A percentile compares a stretch with the other conserved stretches of the same genome.
Evolutionary conservation across 2,329 filamentous ascomycete species (phyloP).

Genomic region (Lithohypha guttulata): DNA sequence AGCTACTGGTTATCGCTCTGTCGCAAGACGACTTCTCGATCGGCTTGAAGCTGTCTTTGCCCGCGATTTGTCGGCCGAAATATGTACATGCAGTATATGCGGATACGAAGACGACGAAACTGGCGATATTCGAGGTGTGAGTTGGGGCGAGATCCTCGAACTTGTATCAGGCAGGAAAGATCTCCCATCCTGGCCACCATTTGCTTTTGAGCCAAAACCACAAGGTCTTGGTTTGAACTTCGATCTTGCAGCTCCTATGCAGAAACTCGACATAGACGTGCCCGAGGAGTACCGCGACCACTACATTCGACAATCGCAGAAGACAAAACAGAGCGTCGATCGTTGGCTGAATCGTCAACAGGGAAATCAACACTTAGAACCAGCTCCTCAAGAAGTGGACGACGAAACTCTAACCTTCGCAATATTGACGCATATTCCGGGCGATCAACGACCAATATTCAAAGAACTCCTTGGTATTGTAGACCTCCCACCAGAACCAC

Average conservation of each 20-base stretch:
- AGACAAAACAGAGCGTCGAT: constrained; percentile 83
- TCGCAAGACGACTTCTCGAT: constrained; percentile 82
- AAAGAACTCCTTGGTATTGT: constrained; percentile 62
- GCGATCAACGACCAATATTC: constrained; percentile 67
- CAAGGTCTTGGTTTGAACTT: constrained; percentile 45
- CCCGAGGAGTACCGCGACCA: constrained; percentile 88
- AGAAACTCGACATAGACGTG: constrained; percentile 84
- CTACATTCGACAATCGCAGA: constrained; percentile 82
- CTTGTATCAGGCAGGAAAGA: constrained; percentile 81
- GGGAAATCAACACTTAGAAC: constrained; percentile 54
- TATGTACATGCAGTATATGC: constrained; percentile 82
- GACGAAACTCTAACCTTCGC: constrained; percentile 91
- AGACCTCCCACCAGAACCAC: constrained; percentile 31
- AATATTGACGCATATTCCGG: constrained; percentile 75
- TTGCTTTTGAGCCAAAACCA: constrained; percentile 56
- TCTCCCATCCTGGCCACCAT: constrained; percentile 79
- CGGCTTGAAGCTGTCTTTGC: constrained; percentile 90
- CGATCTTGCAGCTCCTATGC: constrained; percentile 49
- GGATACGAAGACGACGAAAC: constrained; percentile 47
- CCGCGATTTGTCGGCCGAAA: constrained; percentile 74
- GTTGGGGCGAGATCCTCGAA: constrained; percentile 93
- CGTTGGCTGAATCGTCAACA: constrained; percentile 71
- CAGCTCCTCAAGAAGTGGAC: constrained; percentile 77
- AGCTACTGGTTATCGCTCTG: constrained; percentile 85
- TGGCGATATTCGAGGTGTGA: constrained; percentile 57